Conservation (phyloP, 345 rosid species). For the Isatis tinctoria region DNA sequence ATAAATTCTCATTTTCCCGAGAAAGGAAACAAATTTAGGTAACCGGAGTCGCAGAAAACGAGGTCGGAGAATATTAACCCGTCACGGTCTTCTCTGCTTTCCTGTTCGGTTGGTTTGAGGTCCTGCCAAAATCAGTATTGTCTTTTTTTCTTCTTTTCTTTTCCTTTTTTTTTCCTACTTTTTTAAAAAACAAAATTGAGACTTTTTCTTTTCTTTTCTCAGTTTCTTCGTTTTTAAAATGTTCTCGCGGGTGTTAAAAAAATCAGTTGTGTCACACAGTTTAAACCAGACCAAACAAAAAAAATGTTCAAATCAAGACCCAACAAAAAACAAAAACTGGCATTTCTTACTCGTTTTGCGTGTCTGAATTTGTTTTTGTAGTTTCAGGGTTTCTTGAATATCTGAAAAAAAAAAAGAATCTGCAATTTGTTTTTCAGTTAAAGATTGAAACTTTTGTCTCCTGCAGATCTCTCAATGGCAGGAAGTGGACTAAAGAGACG, state of each 20-base stretch:
- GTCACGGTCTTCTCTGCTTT: constrained; percentile 36
- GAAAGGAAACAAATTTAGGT: neutral
- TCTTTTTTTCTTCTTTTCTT: neutral
- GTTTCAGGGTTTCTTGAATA: constrained; percentile 18
- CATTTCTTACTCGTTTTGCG: constrained; percentile 14
- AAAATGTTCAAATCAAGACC: neutral
- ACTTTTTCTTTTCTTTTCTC: neutral
- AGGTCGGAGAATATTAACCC: constrained; percentile 12
- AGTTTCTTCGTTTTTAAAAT: constrained; percentile 16
- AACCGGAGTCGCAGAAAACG: constrained; percentile 12
- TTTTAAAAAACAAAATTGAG: neutral
- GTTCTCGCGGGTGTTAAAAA: constrained; percentile 23
- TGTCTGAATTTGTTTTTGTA: neutral
- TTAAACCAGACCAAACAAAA: neutral
- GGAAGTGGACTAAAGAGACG: constrained; percentile 39
- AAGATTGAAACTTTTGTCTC: constrained; percentile 12
- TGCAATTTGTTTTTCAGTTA: neutral
- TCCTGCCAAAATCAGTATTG: constrained; percentile 24
- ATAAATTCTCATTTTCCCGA: constrained; percentile 19
- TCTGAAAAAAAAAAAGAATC: neutral
- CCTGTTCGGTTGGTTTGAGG: constrained; percentile 24
- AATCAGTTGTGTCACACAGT: constrained; percentile 1
- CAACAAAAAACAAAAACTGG: neutral
- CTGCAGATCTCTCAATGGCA: constrained; percentile 36
- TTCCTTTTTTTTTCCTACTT: neutral